Base-by-base conservation (phyloP, 176 grass and related monocot genomes). In the Areca catechu region DNA sequence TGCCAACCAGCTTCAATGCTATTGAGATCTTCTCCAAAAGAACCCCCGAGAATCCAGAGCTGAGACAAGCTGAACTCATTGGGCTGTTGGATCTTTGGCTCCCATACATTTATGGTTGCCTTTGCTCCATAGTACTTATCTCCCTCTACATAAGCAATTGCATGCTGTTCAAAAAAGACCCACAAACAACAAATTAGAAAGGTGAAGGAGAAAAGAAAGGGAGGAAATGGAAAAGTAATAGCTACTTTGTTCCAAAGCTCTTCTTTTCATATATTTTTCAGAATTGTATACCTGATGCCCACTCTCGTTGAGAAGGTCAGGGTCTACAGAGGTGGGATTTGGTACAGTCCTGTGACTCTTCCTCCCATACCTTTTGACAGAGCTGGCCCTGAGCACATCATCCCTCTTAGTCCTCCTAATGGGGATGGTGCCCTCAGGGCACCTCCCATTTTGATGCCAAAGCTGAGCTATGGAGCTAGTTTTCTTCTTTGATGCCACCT, bases 1-100 rank as follows among this genome's bases (percentile, higher is more conserved):
- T 94, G 89, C 89, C 89, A 94, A 59, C 89, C 89, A 4, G 89
- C 89, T 78, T 84, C 89, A 74, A 94, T 94, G 77, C 84, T 94
- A 64, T 94, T 94, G 54, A 88, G 89, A 58, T 94, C 89, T 73
- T 94, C 63, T 16, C 80, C 89, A 54, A 94, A 94, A 21, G 89
- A 88, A 50, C 89, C 89, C 16, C 80, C 80, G 30, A 94, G 57
- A 77, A 94, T 88, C 89, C 89, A 94, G 49, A 94, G 77, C 64
- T 94, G 84, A 57, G 89, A 94, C 51, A 94, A 66, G 77, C 89
- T 94, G 63, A 94, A 94, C 71, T 94, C 89, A 34, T 80, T 88
- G 9, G 63, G 43, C 57, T 88, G 84, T 77, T 94, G 76, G 51
- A 94, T 94, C 49, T 74, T 86, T n/a, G 89, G 89, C 43, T 85